A percentile compares a stretch with the other conserved stretches of the same genome.
Conservation (phyloP, 768 basidiomycete genomes). For the Clathrus columnatus region DNA sequence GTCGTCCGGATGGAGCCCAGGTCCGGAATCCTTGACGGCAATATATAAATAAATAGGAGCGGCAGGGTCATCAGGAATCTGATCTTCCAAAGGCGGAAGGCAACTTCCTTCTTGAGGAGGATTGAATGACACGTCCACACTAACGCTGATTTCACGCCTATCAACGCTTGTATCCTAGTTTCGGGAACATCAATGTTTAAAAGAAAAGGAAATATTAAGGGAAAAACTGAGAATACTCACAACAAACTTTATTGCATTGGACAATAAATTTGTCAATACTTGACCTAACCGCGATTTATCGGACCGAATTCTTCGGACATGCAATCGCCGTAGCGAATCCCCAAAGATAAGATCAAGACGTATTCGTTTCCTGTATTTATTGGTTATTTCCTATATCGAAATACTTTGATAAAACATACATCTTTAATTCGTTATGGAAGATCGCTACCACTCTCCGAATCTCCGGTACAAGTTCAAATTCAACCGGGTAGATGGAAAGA, state of each 20-base stretch:
- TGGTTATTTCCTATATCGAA: neutral
- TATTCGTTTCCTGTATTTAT: conserved; percentile 24
- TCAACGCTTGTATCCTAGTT: conserved; percentile 6
- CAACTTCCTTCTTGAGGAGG: conserved; percentile 23
- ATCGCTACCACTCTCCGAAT: conserved; percentile 27
- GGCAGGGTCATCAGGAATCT: neutral
- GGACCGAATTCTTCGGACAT: conserved; percentile 23
- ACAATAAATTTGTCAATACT: conserved; percentile 27
- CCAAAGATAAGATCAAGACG: conserved; percentile 23
- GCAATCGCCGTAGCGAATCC: conserved; percentile 20
- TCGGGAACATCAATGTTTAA: neutral
- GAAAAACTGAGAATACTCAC: conserved; percentile 16
- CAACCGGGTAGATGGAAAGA: conserved; percentile 18
- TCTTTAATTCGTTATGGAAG: conserved; percentile 29
- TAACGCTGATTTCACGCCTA: conserved; percentile 23
- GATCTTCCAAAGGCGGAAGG: conserved; percentile 17
- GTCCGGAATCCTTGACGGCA: conserved; percentile 26
- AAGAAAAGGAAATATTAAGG: neutral
- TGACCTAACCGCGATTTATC: conserved; percentile 32
- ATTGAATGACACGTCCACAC: conserved; percentile 21
- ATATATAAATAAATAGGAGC: conserved; percentile 26
- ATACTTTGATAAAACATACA: conserved; percentile 10
- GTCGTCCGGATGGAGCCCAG: conserved; percentile 29
- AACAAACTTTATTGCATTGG: conserved; percentile 30
- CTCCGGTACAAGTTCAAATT: conserved; percentile 17